Evolutionary conservation across 2,329 filamentous ascomycete species (phyloP).

Genomic region (Byssochlamys sp.): DNA sequence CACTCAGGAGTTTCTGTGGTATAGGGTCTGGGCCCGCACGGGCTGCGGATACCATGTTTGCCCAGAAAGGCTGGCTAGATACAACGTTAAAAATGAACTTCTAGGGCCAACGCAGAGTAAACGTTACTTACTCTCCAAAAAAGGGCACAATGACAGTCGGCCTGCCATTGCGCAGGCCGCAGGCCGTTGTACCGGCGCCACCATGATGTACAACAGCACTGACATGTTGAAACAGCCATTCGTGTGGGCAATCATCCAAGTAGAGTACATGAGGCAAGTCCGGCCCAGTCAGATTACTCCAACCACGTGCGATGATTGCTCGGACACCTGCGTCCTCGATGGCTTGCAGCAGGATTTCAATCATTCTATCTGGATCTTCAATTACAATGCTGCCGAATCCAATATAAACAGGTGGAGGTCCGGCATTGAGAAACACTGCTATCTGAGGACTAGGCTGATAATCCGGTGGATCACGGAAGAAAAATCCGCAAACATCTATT

Average conservation of each 20-base stretch:
- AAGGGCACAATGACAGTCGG: constrained; percentile 50
- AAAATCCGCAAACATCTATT: constrained; percentile 39
- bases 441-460: constrained; percentile 34
- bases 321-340: constrained; percentile 39
- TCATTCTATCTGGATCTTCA: constrained; percentile 39
- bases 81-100: neutral
- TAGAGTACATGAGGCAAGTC: constrained; percentile 35
- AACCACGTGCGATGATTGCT: constrained; percentile 47
- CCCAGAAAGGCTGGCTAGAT: constrained; percentile 43
- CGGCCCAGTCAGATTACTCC: constrained; percentile 40
- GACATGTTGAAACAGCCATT: constrained; percentile 51
- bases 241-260: constrained; percentile 47
- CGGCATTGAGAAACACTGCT: constrained; percentile 35
- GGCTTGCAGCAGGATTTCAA: constrained; percentile 39
- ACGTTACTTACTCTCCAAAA: constrained; percentile 34
- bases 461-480: constrained; percentile 25
- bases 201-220: constrained; percentile 50
- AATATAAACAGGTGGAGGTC: constrained; percentile 45
- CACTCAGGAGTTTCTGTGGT: constrained; percentile 37
- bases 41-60: constrained; percentile 40
- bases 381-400: constrained; percentile 51
- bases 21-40: constrained; percentile 43
- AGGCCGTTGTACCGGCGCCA: constrained; percentile 51
- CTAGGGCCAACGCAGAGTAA: neutral
- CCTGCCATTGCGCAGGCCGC: constrained; percentile 42